These are phyloP conservation scores for Populus hybrid DNA, from an alignment of 441 rosid genomes.

Conservation along the genomic window DNA sequence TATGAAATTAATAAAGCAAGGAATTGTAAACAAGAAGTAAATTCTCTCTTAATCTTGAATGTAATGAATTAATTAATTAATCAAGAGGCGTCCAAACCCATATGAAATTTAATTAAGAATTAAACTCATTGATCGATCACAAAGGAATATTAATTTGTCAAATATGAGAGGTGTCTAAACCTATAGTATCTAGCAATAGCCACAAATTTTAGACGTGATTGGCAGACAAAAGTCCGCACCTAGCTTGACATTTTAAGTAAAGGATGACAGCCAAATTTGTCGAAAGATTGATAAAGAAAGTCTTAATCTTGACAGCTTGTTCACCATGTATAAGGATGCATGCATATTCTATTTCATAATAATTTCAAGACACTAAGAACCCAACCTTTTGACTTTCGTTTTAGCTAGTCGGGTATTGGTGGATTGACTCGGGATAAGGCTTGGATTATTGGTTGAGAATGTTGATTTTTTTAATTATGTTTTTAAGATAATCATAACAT, in stretches of 20 bases:
- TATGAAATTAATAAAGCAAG: neutral
- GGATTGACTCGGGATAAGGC: neutral
- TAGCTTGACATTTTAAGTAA: neutral
- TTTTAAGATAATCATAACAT: too few species aligned
- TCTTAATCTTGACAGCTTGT: constrained; percentile 5
- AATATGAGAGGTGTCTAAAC: neutral
- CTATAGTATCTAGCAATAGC: neutral
- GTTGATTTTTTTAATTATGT: too few species aligned
- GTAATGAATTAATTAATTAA: too few species aligned
- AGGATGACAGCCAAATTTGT: constrained; percentile 5
- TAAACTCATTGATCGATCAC: neutral
- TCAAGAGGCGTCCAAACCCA: too few species aligned
- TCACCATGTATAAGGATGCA: neutral
- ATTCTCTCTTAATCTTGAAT: too few species aligned
- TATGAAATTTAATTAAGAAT: neutral
- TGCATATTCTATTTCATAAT: neutral
- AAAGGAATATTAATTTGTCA: neutral
- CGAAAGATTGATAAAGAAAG: neutral
- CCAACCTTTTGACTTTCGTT: constrained; percentile 4
- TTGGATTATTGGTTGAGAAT: neutral
- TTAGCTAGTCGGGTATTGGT: neutral
- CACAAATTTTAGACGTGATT: neutral
- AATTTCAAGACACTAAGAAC: neutral
- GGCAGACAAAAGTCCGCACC: neutral
- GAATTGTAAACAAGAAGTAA: neutral